Base-by-base conservation (phyloP, 176 grass and related monocot species). In the Eragrostis curvula region DNA sequence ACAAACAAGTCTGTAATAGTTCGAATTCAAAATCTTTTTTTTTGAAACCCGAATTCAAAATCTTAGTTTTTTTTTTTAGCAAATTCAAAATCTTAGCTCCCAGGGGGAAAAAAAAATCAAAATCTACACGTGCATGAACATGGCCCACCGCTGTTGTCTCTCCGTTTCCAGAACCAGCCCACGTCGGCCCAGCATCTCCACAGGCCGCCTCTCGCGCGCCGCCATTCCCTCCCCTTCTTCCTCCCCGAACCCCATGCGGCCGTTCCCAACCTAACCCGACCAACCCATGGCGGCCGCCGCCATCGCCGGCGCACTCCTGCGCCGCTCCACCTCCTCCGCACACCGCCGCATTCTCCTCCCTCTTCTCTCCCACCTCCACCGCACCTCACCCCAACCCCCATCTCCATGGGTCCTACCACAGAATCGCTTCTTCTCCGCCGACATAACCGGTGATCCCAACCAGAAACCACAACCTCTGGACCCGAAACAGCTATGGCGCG, bases 401-500 rank as follows among this genome's bases (percentile, higher is more conserved):
- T 70, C 69, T 36, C 59, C 72, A 66, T 93, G 77, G 74, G 15
- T 79, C 51, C 77, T 3, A 23, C 55, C 85, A 17, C 67, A 69
- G 12, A 68, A 50, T 30, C 72, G 83, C 48, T 76, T 82, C 88
- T 66, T 82, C 79, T 90, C 48, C 23, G 81, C 72, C 66, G 83
- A 73, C 65, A 11, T 57, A 46, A 15, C 70, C 60, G 41, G 36
- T 17, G 74, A 71, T 28, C 8, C 70, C 73, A 66, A n/a, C n/a
- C 10, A 48, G 12, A 87, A 84, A 4, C 64, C 24, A 12, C 24
- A 61, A 5, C n/a, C 63, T 23, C 66, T 92, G n/a, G 86, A 88
- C 48, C 71, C 86, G 3, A 87, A 76, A 47, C 48, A 89, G 47
- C 78, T 98, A 40, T 98, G 91, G 88, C 71, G 63, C 66, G 82